Percentiles rank a stretch among this genome's conserved stretches.
phyloP scores from a whole-genome alignment of 1,284 basidiomycete genomes.

The Cryptococcus sp. region DNA sequence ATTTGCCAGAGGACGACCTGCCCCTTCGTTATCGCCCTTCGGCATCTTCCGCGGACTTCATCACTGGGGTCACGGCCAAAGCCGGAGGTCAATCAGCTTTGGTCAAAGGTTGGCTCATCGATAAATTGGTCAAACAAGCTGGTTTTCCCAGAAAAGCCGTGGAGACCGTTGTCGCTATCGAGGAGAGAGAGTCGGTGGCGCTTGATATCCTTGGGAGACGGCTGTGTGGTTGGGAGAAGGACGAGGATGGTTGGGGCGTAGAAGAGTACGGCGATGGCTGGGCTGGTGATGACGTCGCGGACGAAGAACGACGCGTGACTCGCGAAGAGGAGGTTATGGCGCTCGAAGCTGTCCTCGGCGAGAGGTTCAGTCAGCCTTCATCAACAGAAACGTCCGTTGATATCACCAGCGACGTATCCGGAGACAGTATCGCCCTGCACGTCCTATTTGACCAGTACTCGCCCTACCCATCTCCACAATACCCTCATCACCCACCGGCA shows the following conservation, averaged over 20 bases:
- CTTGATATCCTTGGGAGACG: conserved; percentile 51
- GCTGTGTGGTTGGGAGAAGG: conserved; percentile 53
- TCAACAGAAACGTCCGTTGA: conserved; percentile 58
- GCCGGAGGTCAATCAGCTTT: conserved; percentile 59
- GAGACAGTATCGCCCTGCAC: conserved; percentile 63
- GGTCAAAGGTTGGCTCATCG: conserved; percentile 76
- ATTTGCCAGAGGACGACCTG: conserved; percentile 56
- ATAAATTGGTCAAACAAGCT: conserved; percentile 77
- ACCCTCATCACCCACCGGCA: conserved; percentile 61
- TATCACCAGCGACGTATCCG: conserved; percentile 63
- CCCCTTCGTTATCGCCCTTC: conserved; percentile 70
- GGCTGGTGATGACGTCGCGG: conserved; percentile 59
- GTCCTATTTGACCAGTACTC: conserved; percentile 63
- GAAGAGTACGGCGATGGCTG: conserved; percentile 57
- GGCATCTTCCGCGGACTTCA: conserved; percentile 63
- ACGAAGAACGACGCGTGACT: conserved; percentile 58
- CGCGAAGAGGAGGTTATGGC: conserved; percentile 73
- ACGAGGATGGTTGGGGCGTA: conserved; percentile 51
- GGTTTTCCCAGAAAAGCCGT: conserved; percentile 79
- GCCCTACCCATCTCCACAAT: conserved; percentile 59
- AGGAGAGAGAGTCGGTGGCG: conserved; percentile 42
- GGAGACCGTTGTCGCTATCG: conserved; percentile 45
- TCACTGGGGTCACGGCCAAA: conserved; percentile 61
- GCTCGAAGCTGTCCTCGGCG: conserved; percentile 59
- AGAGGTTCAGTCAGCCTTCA: conserved; percentile 48